Evolutionary conservation across 345 rosid genomes (phyloP).

Genomic region (Hibiscus trionum): DNA sequence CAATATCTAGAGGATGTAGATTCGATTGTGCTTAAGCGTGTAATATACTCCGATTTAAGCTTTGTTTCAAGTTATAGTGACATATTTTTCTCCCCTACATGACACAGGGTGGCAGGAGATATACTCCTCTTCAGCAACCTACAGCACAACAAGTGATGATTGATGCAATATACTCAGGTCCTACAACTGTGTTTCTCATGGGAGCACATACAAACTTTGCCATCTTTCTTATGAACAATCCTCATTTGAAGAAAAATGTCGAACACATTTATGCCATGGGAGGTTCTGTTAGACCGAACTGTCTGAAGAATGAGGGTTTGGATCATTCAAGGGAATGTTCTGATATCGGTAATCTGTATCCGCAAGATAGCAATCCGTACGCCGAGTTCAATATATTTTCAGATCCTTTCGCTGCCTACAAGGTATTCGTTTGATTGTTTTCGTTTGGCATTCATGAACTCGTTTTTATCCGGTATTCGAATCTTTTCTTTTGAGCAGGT

Average conservation of each 20-base stretch:
- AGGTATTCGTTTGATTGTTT: slow-evolving; percentile 29
- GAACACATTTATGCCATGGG: slow-evolving; percentile 79
- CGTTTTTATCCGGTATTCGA: background rate
- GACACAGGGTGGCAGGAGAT: slow-evolving; percentile 66
- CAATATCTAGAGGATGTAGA: too few relatives aligned
- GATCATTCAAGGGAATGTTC: slow-evolving; percentile 53
- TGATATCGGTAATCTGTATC: slow-evolving; percentile 59
- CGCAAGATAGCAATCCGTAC: slow-evolving; percentile 66
- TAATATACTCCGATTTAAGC: too few relatives aligned
- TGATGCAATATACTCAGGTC: slow-evolving; percentile 63
- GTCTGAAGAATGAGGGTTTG: slow-evolving; percentile 36
- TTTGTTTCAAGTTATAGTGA: background rate
- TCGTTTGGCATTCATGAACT: background rate
- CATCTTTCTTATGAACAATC: slow-evolving; percentile 71
- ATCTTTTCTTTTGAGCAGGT: slow-evolving; percentile 33
- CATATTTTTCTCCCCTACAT: background rate
- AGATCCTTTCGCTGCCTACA: slow-evolving; percentile 90
- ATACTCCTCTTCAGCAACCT: slow-evolving; percentile 63
- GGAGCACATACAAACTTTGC: slow-evolving; percentile 81
- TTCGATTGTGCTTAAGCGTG: background rate
- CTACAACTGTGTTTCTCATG: slow-evolving; percentile 39
- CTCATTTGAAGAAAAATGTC: slow-evolving; percentile 63
- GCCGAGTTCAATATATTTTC: slow-evolving; percentile 82
- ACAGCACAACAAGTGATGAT: slow-evolving; percentile 74
- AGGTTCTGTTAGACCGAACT: slow-evolving; percentile 61